phyloP scores from a whole-genome alignment of 345 rosid species.

The Gossypium rotundifolium region DNA sequence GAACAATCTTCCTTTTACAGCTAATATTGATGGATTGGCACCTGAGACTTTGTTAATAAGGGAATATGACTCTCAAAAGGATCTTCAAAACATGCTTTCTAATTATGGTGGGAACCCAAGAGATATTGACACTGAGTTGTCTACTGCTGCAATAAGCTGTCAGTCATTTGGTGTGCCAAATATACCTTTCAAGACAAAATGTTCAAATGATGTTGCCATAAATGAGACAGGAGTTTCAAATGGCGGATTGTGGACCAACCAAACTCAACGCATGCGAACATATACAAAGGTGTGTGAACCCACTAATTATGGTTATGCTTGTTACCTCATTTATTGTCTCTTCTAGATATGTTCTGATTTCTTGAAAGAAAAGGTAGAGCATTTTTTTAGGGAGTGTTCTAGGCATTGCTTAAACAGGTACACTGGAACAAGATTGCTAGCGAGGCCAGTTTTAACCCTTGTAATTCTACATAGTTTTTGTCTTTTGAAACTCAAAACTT shows the following conservation, averaged over 20 bases:
- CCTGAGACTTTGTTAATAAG: constrained; percentile 76
- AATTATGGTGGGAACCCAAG: constrained; percentile 68
- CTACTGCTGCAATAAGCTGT: constrained; percentile 81
- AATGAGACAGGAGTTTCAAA: constrained; percentile 69
- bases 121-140: constrained; percentile 85
- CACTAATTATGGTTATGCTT: not conserved
- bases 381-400: not conserved
- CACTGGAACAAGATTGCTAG: not conserved
- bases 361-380: not conserved
- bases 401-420: not conserved
- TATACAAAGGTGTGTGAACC: constrained; percentile 69
- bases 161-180: constrained; percentile 86
- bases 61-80: constrained; percentile 91
- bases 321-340: not conserved
- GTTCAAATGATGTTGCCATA: constrained; percentile 67
- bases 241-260: constrained; percentile 78
- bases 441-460: not conserved
- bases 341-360: not conserved
- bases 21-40: constrained; percentile 58
- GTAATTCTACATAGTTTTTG: not conserved
- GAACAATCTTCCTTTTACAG: constrained; percentile 53
- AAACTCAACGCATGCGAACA: constrained; percentile 86
- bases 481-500: not conserved
- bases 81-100: constrained; percentile 83
- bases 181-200: constrained; percentile 63